These are phyloP conservation scores for Porphyrellus cyaneotinctus DNA, from an alignment of 768 basidiomycete species.

Conservation along the genomic window DNA sequence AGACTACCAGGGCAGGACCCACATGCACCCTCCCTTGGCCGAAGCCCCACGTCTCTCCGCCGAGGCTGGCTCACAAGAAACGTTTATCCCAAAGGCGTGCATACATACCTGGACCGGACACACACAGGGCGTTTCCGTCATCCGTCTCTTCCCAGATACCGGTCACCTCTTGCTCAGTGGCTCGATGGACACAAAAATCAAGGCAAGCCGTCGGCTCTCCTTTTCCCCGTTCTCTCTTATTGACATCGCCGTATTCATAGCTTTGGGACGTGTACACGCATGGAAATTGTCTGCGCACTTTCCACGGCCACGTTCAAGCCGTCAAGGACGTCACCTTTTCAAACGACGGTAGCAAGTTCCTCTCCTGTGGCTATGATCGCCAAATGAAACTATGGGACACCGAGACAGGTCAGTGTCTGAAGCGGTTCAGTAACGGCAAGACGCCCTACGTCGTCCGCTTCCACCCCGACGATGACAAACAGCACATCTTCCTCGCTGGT, in stretches of 20 bases:
- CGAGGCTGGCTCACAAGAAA: constrained; percentile 82
- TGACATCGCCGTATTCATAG: constrained; percentile 39
- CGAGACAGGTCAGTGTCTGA: constrained; percentile 95
- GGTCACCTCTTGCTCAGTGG: constrained; percentile 92
- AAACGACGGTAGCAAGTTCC: constrained; percentile 84
- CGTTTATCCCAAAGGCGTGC: constrained; percentile 92
- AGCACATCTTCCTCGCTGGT: constrained; percentile 92
- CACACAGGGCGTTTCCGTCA: constrained; percentile 91
- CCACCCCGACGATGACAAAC: constrained; percentile 95
- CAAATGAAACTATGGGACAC: constrained; percentile 99
- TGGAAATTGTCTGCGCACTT: constrained; percentile 93
- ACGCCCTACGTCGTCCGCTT: constrained; percentile 94
- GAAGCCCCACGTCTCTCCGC: constrained; percentile 80
- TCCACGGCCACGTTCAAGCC: constrained; percentile 94
- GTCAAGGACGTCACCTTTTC: constrained; percentile 97
- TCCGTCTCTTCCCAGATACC: constrained; percentile 88
- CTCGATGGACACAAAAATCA: constrained; percentile 98
- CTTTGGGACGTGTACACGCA: constrained; percentile 98
- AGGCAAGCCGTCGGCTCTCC: constrained; percentile 46
- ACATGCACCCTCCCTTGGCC: constrained; percentile 90
- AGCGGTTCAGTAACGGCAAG: constrained; percentile 97
- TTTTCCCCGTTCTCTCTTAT: background rate
- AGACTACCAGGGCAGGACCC: constrained; percentile 97
- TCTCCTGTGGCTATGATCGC: constrained; percentile 93
- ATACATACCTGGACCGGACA: constrained; percentile 99